These are phyloP conservation scores for Soucietia sequanensis DNA, from an alignment of 805 yeast species.

Conservation along the genomic window DNA sequence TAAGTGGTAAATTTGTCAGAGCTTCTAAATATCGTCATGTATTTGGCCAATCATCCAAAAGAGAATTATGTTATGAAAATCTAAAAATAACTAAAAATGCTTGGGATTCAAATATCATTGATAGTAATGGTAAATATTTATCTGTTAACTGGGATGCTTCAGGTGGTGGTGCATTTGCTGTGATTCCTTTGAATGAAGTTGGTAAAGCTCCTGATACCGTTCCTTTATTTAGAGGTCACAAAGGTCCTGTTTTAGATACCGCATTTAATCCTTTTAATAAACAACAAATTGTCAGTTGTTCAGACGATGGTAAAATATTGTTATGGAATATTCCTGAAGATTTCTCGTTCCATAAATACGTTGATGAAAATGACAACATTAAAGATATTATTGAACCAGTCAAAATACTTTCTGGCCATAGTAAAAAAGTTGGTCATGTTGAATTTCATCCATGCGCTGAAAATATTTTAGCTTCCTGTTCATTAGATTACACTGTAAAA, in stretches of 20 bases:
- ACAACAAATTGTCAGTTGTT: slow-evolving; percentile 69
- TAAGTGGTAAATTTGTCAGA: slow-evolving; percentile 85
- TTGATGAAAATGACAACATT: slow-evolving; percentile 53
- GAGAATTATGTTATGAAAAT: slow-evolving; percentile 72
- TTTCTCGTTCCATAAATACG: slow-evolving; percentile 66
- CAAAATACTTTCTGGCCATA: slow-evolving; percentile 77
- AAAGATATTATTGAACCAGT: slow-evolving; percentile 67
- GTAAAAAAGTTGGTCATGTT: slow-evolving; percentile 91
- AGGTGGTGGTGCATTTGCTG: slow-evolving; percentile 98
- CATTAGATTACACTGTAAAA: slow-evolving; percentile 87
- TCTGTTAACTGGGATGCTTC: slow-evolving; percentile 91
- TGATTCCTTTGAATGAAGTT: slow-evolving; percentile 78
- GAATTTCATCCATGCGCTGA: slow-evolving; percentile 85
- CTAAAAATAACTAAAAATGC: slow-evolving; percentile 84
- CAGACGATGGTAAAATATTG: slow-evolving; percentile 77
- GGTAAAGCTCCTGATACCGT: slow-evolving; percentile 94
- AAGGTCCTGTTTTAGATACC: slow-evolving; percentile 92
- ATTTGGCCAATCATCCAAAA: slow-evolving; percentile 79
- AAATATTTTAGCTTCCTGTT: slow-evolving; percentile 83
- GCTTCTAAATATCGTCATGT: slow-evolving; percentile 97
- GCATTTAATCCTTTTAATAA: slow-evolving; percentile 92
- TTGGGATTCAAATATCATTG: slow-evolving; percentile 90
- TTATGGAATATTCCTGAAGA: slow-evolving; percentile 87
- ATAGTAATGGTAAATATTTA: slow-evolving; percentile 81
- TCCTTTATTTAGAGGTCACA: slow-evolving; percentile 93